Base-by-base conservation (phyloP, 305 asterid genomes). In the Petunia hybrid region DNA sequence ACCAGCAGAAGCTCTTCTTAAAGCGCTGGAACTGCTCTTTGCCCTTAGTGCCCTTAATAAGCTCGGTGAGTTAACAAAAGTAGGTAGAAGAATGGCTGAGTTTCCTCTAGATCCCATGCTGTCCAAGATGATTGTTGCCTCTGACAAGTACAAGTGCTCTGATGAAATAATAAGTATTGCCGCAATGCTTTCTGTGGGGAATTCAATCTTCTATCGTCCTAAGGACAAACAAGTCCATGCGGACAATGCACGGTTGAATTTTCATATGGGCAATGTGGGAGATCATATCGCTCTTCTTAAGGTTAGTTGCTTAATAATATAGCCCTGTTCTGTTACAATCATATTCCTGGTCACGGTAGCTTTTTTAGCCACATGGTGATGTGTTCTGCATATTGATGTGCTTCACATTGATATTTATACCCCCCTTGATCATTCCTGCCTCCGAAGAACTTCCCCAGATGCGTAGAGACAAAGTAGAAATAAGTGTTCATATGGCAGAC, bases 51-150 rank as follows among this genome's bases (percentile, higher is more conserved):
- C 87, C 6, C 88, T 85, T 39, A 83, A 83, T 55, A 83, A 85
- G 81, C 82, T 31, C 14, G 90, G 88, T 4, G 97, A 94, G 81
- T 82, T 95, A 81, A 94, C 98, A 14, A 95, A 90, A 88, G 91
- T 88, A 41, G 99, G 99, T 70, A 86, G 98, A 86, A 91, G 93
- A 90, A 94, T 95, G 99, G 97, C 98, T 16, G 99, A 95, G 84
- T 95, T 94, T 75, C 98, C 99, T 10, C 91, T 95, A 76, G 98
- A 95, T 85, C 99, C 99, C 4, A 95, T 95, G 99, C 86, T 90
- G 56, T 94, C 99, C 2, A 95, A 94, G 88, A 92, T 92, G 99
- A 95, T 95, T 80, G 98, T 92, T 41, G 98, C 96, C 68, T 91
- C 99, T 51, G 98, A 95, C 63, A 92, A 88, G 82, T 94, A 88